phyloP scores from a whole-genome alignment of 2,329 filamentous ascomycete species.

The Monilinia polystroma region DNA sequence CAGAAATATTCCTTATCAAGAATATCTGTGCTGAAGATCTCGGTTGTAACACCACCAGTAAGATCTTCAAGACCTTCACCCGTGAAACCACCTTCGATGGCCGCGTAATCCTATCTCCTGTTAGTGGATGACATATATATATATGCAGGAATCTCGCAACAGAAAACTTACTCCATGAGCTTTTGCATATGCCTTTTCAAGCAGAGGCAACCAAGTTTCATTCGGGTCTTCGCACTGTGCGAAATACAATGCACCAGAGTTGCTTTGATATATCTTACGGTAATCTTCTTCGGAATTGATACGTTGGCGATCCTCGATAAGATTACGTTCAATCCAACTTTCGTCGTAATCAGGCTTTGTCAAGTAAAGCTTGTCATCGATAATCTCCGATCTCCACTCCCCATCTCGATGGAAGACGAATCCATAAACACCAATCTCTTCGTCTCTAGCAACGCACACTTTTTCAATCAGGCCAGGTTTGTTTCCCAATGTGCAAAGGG shows the following conservation, averaged over 20 bases:
- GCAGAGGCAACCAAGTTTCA: slow-evolving; percentile 77
- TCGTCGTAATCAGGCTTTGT: slow-evolving; percentile 80
- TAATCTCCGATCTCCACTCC: slow-evolving; percentile 82
- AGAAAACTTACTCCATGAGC: slow-evolving; percentile 55
- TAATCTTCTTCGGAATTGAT: slow-evolving; percentile 59
- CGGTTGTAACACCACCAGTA: slow-evolving; percentile 67
- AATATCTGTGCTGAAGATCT: slow-evolving; percentile 68
- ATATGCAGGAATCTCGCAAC: background rate
- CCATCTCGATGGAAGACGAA: slow-evolving; percentile 86
- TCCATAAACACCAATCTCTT: slow-evolving; percentile 77
- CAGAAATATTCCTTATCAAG: slow-evolving; percentile 80
- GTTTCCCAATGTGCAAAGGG: slow-evolving; percentile 67
- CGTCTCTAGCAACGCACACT: slow-evolving; percentile 41
- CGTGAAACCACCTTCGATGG: slow-evolving; percentile 70
- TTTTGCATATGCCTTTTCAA: slow-evolving; percentile 84
- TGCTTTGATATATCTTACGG: slow-evolving; percentile 45
- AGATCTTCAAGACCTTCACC: slow-evolving; percentile 59
- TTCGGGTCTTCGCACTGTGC: slow-evolving; percentile 72
- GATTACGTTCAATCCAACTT: slow-evolving; percentile 60
- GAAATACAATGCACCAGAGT: slow-evolving; percentile 76
- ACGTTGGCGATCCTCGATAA: slow-evolving; percentile 70
- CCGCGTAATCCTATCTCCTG: slow-evolving; percentile 58
- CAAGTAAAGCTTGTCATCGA: slow-evolving; percentile 86
- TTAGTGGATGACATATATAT: slow-evolving; percentile 11
- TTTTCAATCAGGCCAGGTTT: slow-evolving; percentile 47